Evolutionary conservation across 2,329 filamentous ascomycete genomes (phyloP).

Genomic region (Trichoderma semiorbis): DNA sequence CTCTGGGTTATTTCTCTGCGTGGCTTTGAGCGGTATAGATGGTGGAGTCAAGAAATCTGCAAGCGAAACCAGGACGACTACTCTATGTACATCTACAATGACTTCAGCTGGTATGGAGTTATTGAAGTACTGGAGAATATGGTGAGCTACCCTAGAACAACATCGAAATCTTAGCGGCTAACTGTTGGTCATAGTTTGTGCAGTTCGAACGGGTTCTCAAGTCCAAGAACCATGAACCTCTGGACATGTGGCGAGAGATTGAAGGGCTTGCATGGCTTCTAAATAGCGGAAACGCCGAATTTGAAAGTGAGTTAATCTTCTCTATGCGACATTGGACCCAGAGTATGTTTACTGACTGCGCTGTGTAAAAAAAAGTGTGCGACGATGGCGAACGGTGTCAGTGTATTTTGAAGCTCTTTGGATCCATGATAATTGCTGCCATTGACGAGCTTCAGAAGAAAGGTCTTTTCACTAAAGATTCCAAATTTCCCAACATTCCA

Average conservation of each 20-base stretch:
- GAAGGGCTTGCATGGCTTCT: conserved; percentile 24
- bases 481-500: conserved; percentile 22
- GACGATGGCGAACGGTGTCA: conserved; percentile 10
- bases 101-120: conserved; percentile 38
- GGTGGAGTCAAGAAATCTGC: conserved; percentile 23
- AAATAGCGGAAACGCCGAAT: neutral
- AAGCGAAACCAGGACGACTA: conserved; percentile 37
- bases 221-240: conserved; percentile 14
- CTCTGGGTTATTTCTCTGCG: conserved; percentile 22
- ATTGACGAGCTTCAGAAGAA: conserved; percentile 21
- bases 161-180: neutral
- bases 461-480: conserved; percentile 19
- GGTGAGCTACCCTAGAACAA: conserved; percentile 18
- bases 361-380: neutral
- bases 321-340: neutral
- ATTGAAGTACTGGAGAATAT: conserved; percentile 43
- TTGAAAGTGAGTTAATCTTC: conserved; percentile 15
- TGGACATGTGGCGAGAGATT: conserved; percentile 25
- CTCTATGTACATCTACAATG: conserved; percentile 42
- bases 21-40: conserved; percentile 19
- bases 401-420: conserved; percentile 20
- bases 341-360: neutral
- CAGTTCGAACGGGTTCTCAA: conserved; percentile 30
- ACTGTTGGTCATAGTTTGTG: conserved; percentile 25
- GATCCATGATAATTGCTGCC: conserved; percentile 17